Evolutionary conservation across 257 asterid genomes (phyloP).

Genomic region (Henckelia pumila): DNA sequence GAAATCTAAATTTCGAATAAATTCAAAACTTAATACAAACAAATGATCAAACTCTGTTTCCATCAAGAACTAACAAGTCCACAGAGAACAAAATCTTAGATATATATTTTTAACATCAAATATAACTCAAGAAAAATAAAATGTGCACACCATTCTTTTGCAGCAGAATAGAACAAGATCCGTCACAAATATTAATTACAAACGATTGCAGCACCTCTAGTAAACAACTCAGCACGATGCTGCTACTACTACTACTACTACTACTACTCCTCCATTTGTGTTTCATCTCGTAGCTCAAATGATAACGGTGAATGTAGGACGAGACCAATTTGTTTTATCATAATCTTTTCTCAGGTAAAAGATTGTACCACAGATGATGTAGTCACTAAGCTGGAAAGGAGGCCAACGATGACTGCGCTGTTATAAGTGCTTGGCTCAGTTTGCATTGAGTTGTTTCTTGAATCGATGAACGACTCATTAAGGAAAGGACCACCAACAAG

Average conservation of each 20-base stretch:
- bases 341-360: constrained; percentile 35
- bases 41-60: no score
- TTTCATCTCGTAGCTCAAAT: background rate
- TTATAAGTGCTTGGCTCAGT: constrained; percentile 87
- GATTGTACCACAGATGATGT: constrained; percentile 57
- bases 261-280: background rate
- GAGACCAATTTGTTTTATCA: background rate
- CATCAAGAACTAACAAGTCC: background rate
- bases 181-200: background rate
- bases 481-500: constrained; percentile 90
- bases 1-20: no score
- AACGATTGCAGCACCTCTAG: background rate
- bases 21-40: no score
- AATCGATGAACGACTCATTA: constrained; percentile 66
- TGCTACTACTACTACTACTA: no score
- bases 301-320: background rate
- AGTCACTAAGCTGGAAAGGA: constrained; percentile 75
- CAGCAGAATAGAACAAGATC: background rate
- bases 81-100: background rate
- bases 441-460: constrained; percentile 87
- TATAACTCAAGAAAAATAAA: background rate
- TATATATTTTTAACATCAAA: background rate
- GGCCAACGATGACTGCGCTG: constrained; percentile 68
- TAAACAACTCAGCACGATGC: background rate
- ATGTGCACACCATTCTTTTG: background rate